These are phyloP conservation scores for Canavalia ensiformis DNA, from an alignment of 306 rosid species.

Conservation along the genomic window DNA sequence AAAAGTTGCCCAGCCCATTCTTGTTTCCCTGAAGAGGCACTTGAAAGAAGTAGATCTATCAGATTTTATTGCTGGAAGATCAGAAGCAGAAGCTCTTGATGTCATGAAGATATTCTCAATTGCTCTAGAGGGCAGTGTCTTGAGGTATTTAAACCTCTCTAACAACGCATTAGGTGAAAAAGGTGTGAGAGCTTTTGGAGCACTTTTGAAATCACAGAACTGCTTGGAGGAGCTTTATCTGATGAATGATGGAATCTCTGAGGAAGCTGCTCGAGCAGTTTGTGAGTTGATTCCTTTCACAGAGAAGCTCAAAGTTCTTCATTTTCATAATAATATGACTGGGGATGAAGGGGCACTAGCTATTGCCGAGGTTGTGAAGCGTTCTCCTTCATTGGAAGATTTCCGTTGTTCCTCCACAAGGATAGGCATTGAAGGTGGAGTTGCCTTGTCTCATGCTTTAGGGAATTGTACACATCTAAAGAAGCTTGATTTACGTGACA, in stretches of 20 bases:
- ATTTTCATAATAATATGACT: constrained; percentile 88
- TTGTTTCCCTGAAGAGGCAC: constrained; percentile 72
- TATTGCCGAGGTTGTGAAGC: constrained; percentile 76
- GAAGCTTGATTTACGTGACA: constrained; percentile 92
- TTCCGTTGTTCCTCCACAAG: constrained; percentile 91
- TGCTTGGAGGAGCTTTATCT: constrained; percentile 84
- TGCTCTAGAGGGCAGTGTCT: constrained; percentile 74
- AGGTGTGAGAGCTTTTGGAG: constrained; percentile 87
- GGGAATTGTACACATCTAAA: constrained; percentile 63
- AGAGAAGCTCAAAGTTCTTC: constrained; percentile 80
- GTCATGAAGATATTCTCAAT: constrained; percentile 82
- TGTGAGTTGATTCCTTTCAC: constrained; percentile 83
- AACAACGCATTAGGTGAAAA: constrained; percentile 94
- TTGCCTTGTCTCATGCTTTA: constrained; percentile 77
- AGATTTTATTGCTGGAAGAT: constrained; percentile 90
- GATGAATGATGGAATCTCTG: constrained; percentile 89
- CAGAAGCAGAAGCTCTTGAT: constrained; percentile 81
- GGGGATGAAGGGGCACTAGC: constrained; percentile 87
- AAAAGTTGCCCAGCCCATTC: constrained; percentile 71
- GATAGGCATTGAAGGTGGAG: constrained; percentile 83
- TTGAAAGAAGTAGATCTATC: constrained; percentile 85
- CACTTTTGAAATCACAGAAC: constrained; percentile 79
- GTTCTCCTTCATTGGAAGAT: constrained; percentile 73
- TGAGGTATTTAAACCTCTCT: constrained; percentile 81
- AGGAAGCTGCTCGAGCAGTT: constrained; percentile 88